Base-by-base conservation (phyloP, 2,329 filamentous ascomycete genomes). In the Diaporthe helianthi region DNA sequence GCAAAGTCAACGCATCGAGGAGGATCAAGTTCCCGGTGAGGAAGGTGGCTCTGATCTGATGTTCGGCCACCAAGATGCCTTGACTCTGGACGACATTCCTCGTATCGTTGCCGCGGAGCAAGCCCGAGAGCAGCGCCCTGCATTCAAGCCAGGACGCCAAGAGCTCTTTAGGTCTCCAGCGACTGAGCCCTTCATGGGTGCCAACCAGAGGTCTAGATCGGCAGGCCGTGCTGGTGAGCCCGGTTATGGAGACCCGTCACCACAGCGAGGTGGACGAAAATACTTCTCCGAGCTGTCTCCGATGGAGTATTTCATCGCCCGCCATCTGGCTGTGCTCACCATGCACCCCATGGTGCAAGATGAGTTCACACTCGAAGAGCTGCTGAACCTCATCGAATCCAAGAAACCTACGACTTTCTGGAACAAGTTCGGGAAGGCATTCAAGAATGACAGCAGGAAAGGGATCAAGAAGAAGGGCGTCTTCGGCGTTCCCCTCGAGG, bases 281-380 rank as follows among this genome's bases (percentile, higher is more conserved):
- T 99, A 97, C 81, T 99, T 99, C 78, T 98, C 96, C 0, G 96
- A 99, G 78, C 86, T 99, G 7, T 97, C 96, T 2, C 94, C 93
- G 0, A 84, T 99, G 36, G 96, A 99, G 78, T 98, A 98, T 78
- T 98, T 99, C 79, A 98, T 98, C 75, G 93, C 98, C 54, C 91
- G 96, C 31, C 95, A 98, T 76, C 89, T 98, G 68, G 96, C 96
- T 12, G 96, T 99, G 7, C 84, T 99, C 70, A 95, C 93, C 0
- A 97, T 99, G 90, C 93, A 97, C 73, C 94, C 96, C 8, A 85
- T 98, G 79, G 85, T 99, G 6, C 94, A 97, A 75, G 89, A 90
- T 4, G 90, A 97, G 74, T 98, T 98, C 80, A 92, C 91, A n/a
- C 86, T 98, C 69, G 96, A 98, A 73, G 96, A 99, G 77, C 85